Conservation (phyloP, 306 rosid genomes). For the Corylus avellana region DNA sequence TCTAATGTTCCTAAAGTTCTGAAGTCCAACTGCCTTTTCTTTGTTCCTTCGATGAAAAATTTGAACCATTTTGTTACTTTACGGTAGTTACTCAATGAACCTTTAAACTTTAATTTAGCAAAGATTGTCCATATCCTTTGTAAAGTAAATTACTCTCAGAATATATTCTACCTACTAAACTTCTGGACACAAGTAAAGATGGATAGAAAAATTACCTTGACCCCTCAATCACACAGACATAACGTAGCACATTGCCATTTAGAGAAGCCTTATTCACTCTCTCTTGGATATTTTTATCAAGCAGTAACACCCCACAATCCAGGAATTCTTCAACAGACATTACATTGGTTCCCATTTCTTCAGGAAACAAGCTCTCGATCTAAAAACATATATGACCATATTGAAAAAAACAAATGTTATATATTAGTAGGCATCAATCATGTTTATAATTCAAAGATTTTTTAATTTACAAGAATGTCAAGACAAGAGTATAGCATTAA, state of each 20-base stretch:
- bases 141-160: background rate
- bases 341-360: slow-evolving; percentile 76
- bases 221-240: slow-evolving; percentile 72
- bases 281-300: slow-evolving; percentile 68
- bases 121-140: background rate
- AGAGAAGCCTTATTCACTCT: slow-evolving; percentile 81
- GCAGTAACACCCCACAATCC: slow-evolving; percentile 50
- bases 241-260: slow-evolving; percentile 80
- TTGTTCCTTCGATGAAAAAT: background rate
- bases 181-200: slow-evolving; percentile 18
- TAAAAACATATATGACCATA: slow-evolving; percentile 31
- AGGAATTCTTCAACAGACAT: slow-evolving; percentile 75
- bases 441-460: background rate
- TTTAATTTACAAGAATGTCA: slow-evolving; percentile 7
- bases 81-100: background rate
- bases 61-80: background rate
- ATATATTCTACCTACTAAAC: background rate
- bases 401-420: background rate
- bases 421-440: background rate
- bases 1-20: background rate
- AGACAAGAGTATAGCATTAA: slow-evolving; percentile 30
- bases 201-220: slow-evolving; percentile 52
- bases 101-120: background rate
- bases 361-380: slow-evolving; percentile 92
- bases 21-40: background rate